Percentiles rank a stretch among this genome's conserved stretches.
Conservation (phyloP, 306 rosid genomes). For the Medicago lupulina region DNA sequence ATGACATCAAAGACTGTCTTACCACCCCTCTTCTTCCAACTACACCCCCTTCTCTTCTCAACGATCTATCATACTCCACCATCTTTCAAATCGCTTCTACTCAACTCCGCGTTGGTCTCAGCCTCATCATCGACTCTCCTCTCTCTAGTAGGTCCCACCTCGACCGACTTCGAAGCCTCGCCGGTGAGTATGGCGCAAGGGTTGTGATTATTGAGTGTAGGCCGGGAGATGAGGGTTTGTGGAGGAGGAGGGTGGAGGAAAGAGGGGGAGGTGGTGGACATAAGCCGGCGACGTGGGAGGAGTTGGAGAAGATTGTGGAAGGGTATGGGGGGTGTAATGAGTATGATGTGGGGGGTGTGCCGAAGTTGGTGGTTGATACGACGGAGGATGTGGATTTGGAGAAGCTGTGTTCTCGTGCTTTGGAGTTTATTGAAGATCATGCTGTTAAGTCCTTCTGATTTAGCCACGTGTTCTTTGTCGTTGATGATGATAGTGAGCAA, state of each 20-base stretch:
- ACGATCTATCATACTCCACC: conserved; percentile 69
- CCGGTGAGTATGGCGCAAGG: conserved; percentile 26
- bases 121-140: conserved; percentile 71
- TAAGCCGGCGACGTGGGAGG: conserved; percentile 73
- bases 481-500: neutral
- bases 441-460: neutral
- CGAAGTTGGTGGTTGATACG: conserved; percentile 63
- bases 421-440: conserved; percentile 52
- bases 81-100: conserved; percentile 57
- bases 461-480: conserved; percentile 18
- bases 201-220: conserved; percentile 63
- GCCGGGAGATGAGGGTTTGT: conserved; percentile 49
- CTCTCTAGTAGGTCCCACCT: conserved; percentile 71
- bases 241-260: conserved; percentile 64
- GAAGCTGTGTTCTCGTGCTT: conserved; percentile 51
- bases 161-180: conserved; percentile 51
- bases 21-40: conserved; percentile 38
- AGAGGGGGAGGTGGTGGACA: conserved; percentile 47
- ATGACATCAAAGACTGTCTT: conserved; percentile 60
- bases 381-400: conserved; percentile 44
- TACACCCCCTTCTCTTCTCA: conserved; percentile 56
- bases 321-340: conserved; percentile 70
- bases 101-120: conserved; percentile 66
- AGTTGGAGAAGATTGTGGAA: conserved; percentile 63
- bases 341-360: conserved; percentile 59